Evolutionary conservation across 2,329 filamentous ascomycete genomes (phyloP).

Genomic region (Cephalotrichum gorgonifer): DNA sequence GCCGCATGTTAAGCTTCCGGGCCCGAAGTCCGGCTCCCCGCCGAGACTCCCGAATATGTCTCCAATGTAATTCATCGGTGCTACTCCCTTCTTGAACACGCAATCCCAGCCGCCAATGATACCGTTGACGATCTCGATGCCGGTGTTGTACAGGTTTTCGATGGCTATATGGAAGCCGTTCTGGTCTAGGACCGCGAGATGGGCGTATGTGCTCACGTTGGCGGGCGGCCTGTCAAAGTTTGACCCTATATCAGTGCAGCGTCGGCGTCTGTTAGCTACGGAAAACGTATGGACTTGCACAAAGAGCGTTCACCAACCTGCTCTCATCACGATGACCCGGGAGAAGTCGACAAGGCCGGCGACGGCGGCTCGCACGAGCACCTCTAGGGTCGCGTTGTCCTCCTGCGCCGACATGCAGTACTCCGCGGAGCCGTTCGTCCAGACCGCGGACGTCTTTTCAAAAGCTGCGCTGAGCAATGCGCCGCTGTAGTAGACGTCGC

Average conservation of each 20-base stretch:
- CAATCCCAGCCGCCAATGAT: slow-evolving; percentile 51
- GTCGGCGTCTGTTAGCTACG: background rate
- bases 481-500: slow-evolving; percentile 63
- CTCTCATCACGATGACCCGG: slow-evolving; percentile 58
- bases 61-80: slow-evolving; percentile 55
- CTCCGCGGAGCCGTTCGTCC: slow-evolving; percentile 56
- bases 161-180: slow-evolving; percentile 55
- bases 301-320: slow-evolving; percentile 24
- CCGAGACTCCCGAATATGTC: slow-evolving; percentile 62
- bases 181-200: slow-evolving; percentile 49
- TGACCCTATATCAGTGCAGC: slow-evolving; percentile 29
- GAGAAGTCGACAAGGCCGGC: slow-evolving; percentile 52
- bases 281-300: no score
- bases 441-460: slow-evolving; percentile 49
- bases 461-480: slow-evolving; percentile 50
- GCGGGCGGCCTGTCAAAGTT: slow-evolving; percentile 63
- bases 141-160: slow-evolving; percentile 56
- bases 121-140: slow-evolving; percentile 53
- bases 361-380: slow-evolving; percentile 48
- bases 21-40: slow-evolving; percentile 15
- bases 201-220: slow-evolving; percentile 42
- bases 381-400: slow-evolving; percentile 60
- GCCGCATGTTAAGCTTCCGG: background rate
- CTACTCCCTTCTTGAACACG: slow-evolving; percentile 46
- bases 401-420: slow-evolving; percentile 68